These are phyloP conservation scores for Metschnikowia vanudenii DNA, from an alignment of 805 yeast species.

Conservation along the genomic window DNA sequence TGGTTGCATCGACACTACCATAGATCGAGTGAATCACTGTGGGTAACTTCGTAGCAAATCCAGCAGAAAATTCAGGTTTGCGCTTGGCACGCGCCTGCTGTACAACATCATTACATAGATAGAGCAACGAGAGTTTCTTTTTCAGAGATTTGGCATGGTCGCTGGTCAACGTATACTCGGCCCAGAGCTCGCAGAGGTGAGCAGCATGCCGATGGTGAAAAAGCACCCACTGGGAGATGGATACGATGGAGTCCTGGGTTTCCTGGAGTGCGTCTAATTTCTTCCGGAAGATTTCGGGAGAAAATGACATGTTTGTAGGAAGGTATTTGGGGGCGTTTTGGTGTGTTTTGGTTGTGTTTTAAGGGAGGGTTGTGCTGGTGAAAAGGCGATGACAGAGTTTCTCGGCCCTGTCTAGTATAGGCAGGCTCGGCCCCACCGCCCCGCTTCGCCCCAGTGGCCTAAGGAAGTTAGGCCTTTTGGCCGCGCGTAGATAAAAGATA, in stretches of 20 bases:
- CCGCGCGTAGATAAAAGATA: no score
- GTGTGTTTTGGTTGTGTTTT: not conserved
- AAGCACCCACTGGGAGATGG: slow-evolving; percentile 71
- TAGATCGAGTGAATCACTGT: slow-evolving; percentile 35
- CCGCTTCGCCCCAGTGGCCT: no score
- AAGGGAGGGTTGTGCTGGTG: not conserved
- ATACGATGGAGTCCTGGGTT: slow-evolving; percentile 69
- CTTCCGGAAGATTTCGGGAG: slow-evolving; percentile 47
- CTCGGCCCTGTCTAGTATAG: no score
- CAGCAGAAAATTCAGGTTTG: slow-evolving; percentile 54
- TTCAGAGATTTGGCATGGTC: slow-evolving; percentile 10
- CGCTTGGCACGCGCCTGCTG: slow-evolving; percentile 71
- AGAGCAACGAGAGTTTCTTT: slow-evolving; percentile 57
- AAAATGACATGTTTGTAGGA: slow-evolving; percentile 45
- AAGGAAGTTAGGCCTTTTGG: no score
- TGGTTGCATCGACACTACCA: slow-evolving; percentile 28
- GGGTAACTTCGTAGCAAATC: slow-evolving; percentile 54
- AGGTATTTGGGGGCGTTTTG: not conserved
- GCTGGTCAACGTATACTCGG: slow-evolving; percentile 28
- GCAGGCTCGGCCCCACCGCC: no score
- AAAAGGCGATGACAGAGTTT: no score
- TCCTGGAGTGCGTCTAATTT: slow-evolving; percentile 51
- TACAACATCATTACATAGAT: slow-evolving; percentile 76
- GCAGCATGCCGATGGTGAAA: slow-evolving; percentile 62
- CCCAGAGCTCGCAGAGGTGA: slow-evolving; percentile 55